phyloP scores from a whole-genome alignment of 768 basidiomycete species.

The Psilocybe azurescens region DNA sequence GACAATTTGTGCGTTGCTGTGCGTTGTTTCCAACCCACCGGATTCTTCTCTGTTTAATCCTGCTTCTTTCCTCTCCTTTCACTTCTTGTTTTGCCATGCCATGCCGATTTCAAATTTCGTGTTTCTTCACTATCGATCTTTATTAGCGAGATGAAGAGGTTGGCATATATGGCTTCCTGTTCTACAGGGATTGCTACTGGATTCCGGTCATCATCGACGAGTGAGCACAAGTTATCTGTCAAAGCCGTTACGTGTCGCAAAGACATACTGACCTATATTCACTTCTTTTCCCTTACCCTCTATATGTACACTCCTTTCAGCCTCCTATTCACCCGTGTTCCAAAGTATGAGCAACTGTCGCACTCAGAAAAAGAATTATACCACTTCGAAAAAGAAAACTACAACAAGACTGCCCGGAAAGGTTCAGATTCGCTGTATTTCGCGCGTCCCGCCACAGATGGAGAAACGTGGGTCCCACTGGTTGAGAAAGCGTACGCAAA shows the following conservation, averaged over 20 bases:
- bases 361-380: constrained; percentile 46
- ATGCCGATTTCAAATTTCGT: neutral
- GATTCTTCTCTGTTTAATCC: neutral
- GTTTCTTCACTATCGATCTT: neutral
- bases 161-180: constrained; percentile 64
- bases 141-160: constrained; percentile 52
- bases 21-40: constrained; percentile 7
- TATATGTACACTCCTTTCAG: constrained; percentile 29
- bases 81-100: neutral
- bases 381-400: constrained; percentile 53
- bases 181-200: constrained; percentile 58
- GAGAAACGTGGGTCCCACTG: constrained; percentile 63
- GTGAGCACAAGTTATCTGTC: constrained; percentile 32
- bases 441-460: constrained; percentile 47
- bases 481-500: constrained; percentile 67
- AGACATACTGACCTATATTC: no score
- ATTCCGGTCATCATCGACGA: constrained; percentile 62
- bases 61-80: neutral
- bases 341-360: constrained; percentile 56
- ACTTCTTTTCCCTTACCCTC: neutral
- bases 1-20: constrained; percentile 54
- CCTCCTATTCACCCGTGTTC: constrained; percentile 52
- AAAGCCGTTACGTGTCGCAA: no score
- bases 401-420: constrained; percentile 48
- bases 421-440: constrained; percentile 55